A percentile compares a stretch with the other conserved stretches of the same genome.
phyloP scores from a whole-genome alignment of 2,329 filamentous ascomycete genomes.

The Aspergillus texensis region DNA sequence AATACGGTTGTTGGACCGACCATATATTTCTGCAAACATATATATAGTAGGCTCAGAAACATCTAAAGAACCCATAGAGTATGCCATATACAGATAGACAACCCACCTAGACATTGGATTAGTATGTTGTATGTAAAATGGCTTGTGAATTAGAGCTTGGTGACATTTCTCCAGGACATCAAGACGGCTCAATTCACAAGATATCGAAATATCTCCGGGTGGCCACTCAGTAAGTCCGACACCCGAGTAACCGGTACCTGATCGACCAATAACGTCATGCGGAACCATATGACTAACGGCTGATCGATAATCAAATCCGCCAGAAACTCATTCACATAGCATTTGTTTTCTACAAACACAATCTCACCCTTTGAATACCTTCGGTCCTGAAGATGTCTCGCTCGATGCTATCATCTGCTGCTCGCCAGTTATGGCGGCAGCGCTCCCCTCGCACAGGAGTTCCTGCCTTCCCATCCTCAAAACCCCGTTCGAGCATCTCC shows the following conservation, averaged over 20 bases:
- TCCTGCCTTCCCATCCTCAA: conserved; percentile 28
- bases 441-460: conserved; percentile 10
- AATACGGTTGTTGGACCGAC: neutral
- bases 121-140: no score
- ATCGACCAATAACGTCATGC: conserved; percentile 33
- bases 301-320: conserved; percentile 26
- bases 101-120: no score
- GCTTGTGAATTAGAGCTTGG: no score
- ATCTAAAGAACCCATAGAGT: no score
- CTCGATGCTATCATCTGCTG: conserved; percentile 27
- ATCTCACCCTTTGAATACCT: neutral
- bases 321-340: neutral
- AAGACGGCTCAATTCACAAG: no score
- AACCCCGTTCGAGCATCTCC: conserved; percentile 29
- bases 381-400: conserved; percentile 32
- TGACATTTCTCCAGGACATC: no score
- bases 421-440: conserved; percentile 28
- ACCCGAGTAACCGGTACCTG: no score
- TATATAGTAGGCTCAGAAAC: no score
- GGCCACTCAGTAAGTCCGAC: neutral
- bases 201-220: neutral
- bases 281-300: conserved; percentile 33
- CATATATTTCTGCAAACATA: neutral
- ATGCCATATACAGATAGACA: no score
- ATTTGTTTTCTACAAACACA: neutral